phyloP scores from a whole-genome alignment of 768 basidiomycete species.

The Pisolithus marmoratus region DNA sequence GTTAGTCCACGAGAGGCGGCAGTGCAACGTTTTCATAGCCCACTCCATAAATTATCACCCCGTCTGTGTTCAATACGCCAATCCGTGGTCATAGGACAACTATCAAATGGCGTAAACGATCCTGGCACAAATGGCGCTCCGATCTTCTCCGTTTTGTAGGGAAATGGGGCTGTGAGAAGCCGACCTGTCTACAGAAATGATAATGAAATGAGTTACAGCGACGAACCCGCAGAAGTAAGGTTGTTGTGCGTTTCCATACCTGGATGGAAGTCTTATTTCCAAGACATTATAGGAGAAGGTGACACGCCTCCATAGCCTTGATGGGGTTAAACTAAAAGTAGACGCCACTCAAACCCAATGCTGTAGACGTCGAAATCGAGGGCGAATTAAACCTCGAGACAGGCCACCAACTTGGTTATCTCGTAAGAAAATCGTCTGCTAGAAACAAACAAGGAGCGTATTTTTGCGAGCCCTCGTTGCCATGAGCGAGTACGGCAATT shows the following conservation, averaged over 20 bases:
- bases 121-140: neutral
- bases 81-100: neutral
- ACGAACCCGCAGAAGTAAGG: neutral
- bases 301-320: too few species aligned
- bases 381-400: too few species aligned
- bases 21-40: neutral
- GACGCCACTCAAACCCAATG: too few species aligned
- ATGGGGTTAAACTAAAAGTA: too few species aligned
- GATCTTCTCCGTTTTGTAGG: too few species aligned
- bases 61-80: neutral
- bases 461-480: neutral
- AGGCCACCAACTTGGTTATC: too few species aligned
- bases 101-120: neutral
- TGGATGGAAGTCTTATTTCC: too few species aligned
- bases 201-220: neutral
- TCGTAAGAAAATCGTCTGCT: too few species aligned
- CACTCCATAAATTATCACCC: neutral
- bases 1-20: neutral
- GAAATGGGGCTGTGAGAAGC: neutral
- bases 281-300: too few species aligned
- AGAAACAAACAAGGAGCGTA: neutral
- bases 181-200: neutral
- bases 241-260: neutral
- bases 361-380: too few species aligned
- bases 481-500: neutral